Conservation (phyloP, 441 rosid genomes). For the Viola pubescens region DNA sequence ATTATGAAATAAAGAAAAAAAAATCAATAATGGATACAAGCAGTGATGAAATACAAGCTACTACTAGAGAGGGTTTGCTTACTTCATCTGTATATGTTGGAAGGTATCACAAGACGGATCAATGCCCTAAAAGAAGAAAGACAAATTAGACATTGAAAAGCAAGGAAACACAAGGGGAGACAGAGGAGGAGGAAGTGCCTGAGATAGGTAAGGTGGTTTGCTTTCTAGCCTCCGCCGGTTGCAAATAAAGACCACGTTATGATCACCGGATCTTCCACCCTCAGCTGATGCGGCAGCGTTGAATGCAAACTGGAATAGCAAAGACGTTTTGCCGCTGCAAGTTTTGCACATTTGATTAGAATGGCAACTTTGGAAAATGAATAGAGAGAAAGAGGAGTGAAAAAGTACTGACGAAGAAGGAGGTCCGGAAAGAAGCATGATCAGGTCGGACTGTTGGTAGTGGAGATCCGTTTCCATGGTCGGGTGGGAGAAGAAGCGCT, state of each 20-base stretch:
- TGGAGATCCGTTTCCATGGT: neutral
- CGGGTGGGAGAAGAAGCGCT: conserved; percentile 28
- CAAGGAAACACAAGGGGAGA: neutral
- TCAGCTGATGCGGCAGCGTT: conserved; percentile 23
- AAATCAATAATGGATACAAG: neutral
- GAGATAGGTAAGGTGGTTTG: conserved; percentile 75
- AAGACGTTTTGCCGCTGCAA: conserved; percentile 82
- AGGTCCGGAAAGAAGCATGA: conserved; percentile 72
- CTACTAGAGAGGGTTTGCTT: conserved; percentile 11
- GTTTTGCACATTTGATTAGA: neutral
- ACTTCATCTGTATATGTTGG: conserved; percentile 73
- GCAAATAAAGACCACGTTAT: conserved; percentile 63
- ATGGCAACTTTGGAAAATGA: neutral
- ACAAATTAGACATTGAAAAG: neutral
- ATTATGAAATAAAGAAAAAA: neutral
- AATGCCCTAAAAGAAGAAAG: conserved; percentile 39
- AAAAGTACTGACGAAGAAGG: conserved; percentile 40
- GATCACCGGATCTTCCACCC: neutral
- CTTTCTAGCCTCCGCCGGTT: conserved; percentile 49
- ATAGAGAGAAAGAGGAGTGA: neutral
- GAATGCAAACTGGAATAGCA: conserved; percentile 73
- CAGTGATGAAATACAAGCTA: neutral
- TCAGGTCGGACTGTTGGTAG: conserved; percentile 21
- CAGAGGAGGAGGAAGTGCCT: conserved; percentile 23
- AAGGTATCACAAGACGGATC: conserved; percentile 53